Base-by-base conservation (phyloP, 495 filamentous ascomycete species). In the Usnea hakonensis region DNA sequence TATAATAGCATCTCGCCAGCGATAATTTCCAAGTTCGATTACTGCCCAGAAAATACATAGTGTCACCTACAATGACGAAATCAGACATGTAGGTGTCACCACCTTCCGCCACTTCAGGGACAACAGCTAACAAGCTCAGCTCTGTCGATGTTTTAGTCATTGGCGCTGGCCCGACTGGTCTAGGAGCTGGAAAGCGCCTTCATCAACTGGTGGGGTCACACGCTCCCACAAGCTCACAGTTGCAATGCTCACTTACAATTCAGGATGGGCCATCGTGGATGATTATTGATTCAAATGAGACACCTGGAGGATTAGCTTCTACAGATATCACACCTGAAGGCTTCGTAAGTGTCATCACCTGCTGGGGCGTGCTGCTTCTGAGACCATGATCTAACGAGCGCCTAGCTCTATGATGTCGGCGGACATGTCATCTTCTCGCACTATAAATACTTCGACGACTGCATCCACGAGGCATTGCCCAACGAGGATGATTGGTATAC, bases 381-480 rank as follows among this genome's bases (percentile, higher is more conserved):
- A 62, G 41, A 3, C 19, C 5, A 6, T 10, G 50, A 9, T n/a
- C 58, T 59, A 59, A 68, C 19, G 14, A 9, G 58, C 43, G 64
- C 54, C 21, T 69, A 97, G 93, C 87, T 98, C 68, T 98, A 96
- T 81, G 94, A 98, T 81, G 94, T 98, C 69, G 94, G 94, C 73
- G 94, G 94, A 68, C 94, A 98, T 78, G 94, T 98, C 78, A 97
- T 98, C 76, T 98, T 98, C 84, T 98, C 94, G 64, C 94, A 98
- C 83, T 98, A 97, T 86, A 96, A 96, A 78, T 98, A 98, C 86
- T 98, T 98, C 75, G 94, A 98, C 78, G 95, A 98, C 79, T 95
- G 90, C 80, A 89, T 98, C 73, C 80, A 96, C 71, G 92, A 98
- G 79, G 94, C 94, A 60, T 85, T 98, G 50, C 95, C 94, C 66